Percentiles rank a stretch among this genome's conserved stretches.
phyloP scores from a whole-genome alignment of 1,139 yeast genomes.

The Candida pseudocylindracea region DNA sequence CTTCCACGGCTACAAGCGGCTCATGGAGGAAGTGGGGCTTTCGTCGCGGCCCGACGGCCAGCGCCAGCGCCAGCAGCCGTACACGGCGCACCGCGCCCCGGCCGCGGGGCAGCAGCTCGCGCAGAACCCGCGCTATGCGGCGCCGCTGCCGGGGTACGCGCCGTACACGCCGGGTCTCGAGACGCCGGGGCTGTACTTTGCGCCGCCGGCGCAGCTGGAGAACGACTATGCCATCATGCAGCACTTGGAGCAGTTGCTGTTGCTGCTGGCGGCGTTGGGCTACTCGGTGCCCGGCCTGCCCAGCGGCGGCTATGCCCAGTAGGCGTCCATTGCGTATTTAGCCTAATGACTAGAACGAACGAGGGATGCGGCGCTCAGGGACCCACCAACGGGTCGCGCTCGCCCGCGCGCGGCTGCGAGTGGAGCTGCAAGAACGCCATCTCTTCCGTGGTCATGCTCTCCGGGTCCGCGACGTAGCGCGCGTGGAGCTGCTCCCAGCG shows the following conservation, averaged over 20 bases:
- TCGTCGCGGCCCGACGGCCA: constrained; percentile 3
- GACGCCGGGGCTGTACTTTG: constrained; percentile 1
- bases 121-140: background rate
- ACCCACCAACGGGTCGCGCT: too few species aligned
- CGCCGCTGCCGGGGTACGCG: background rate
- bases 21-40: constrained; percentile 86
- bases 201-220: constrained; percentile 1
- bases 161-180: background rate
- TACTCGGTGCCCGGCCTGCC: constrained; percentile 22
- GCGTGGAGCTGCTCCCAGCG: too few species aligned
- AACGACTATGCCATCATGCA: constrained; percentile 19
- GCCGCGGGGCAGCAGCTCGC: background rate
- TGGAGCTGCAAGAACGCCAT: too few species aligned
- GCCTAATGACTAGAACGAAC: too few species aligned
- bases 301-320: too few species aligned
- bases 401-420: too few species aligned
- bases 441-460: too few species aligned
- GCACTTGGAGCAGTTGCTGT: constrained; percentile 24
- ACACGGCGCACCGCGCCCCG: background rate
- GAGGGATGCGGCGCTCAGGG: too few species aligned
- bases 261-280: constrained; percentile 26
- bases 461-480: too few species aligned
- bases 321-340: too few species aligned
- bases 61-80: too few species aligned
- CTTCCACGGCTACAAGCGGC: constrained; percentile 60